These are phyloP conservation scores for Trichomonas gallinae DNA, from an alignment of 208 protist species.

Conservation along the genomic window DNA sequence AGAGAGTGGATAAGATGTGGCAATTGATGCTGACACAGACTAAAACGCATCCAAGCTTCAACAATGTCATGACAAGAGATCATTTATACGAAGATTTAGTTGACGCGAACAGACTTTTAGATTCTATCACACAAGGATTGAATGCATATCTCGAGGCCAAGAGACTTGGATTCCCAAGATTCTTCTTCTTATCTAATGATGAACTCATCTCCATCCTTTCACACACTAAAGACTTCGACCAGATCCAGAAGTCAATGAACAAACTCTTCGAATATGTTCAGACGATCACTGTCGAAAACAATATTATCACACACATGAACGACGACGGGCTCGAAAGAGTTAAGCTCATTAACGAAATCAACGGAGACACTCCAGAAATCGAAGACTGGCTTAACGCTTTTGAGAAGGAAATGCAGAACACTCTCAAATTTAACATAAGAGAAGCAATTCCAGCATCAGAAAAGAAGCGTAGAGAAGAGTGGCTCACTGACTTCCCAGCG, in stretches of 20 bases:
- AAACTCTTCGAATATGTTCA: conserved; percentile 86
- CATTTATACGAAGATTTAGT: conserved; percentile 64
- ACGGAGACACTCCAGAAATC: conserved; percentile 55
- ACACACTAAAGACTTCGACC: no score
- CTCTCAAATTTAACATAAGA: background rate
- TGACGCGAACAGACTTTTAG: conserved; percentile 59
- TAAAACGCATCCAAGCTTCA: conserved; percentile 50
- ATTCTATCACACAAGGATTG: conserved; percentile 63
- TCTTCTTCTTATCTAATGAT: conserved; percentile 84
- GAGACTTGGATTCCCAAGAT: conserved; percentile 55
- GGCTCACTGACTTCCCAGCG: conserved; percentile 69
- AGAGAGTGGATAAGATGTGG: conserved; percentile 40
- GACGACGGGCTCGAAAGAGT: conserved; percentile 39
- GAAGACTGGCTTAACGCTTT: conserved; percentile 88
- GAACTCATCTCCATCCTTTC: no score
- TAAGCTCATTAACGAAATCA: conserved; percentile 27
- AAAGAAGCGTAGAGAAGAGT: conserved; percentile 56
- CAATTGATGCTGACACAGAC: conserved; percentile 40
- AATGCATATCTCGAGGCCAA: conserved; percentile 67
- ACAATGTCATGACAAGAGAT: conserved; percentile 70
- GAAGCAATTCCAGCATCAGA: background rate
- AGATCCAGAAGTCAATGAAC: conserved; percentile 82
- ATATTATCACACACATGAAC: conserved; percentile 52
- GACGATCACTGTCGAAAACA: conserved; percentile 49
- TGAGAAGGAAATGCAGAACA: conserved; percentile 46